These are phyloP conservation scores for Ustilago lituana DNA, from an alignment of 1,284 basidiomycete genomes.

Conservation along the genomic window DNA sequence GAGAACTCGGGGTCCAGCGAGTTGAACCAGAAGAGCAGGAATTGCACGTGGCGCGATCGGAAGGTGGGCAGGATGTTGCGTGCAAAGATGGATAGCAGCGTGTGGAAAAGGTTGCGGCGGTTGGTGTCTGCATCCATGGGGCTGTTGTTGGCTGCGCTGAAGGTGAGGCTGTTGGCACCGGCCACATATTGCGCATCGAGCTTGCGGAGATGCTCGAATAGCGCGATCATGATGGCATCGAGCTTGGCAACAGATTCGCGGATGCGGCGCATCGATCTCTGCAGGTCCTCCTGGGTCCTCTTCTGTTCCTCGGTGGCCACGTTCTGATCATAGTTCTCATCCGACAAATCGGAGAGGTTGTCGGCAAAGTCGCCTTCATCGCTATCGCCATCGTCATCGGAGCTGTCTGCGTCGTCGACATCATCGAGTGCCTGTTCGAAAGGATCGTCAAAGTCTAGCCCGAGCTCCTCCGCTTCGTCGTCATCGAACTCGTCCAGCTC, in stretches of 20 bases:
- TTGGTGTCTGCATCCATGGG: conserved; percentile 43
- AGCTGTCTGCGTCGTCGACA: conserved; percentile 71
- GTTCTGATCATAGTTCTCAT: conserved; percentile 71
- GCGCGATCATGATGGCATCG: conserved; percentile 83
- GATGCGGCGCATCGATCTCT: conserved; percentile 69
- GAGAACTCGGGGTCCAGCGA: conserved; percentile 88
- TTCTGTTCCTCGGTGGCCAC: conserved; percentile 30
- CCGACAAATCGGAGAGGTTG: conserved; percentile 70
- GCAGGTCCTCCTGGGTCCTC: conserved; percentile 43
- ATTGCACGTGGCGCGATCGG: conserved; percentile 96
- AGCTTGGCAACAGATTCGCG: conserved; percentile 89
- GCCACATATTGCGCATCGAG: conserved; percentile 49
- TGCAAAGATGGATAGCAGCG: conserved; percentile 90
- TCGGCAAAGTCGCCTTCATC: conserved; percentile 49
- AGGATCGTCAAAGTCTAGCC: conserved; percentile 75
- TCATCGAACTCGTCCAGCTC: conserved; percentile 89
- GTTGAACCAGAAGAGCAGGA: conserved; percentile 93
- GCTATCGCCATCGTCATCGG: conserved; percentile 70
- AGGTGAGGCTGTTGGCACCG: conserved; percentile 31
- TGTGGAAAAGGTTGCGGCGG: conserved; percentile 74
- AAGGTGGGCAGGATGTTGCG: conserved; percentile 92
- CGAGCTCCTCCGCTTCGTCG: conserved; percentile 60
- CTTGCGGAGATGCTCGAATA: conserved; percentile 82
- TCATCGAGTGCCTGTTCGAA: conserved; percentile 78
- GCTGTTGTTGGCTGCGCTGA: conserved; percentile 15